These are phyloP conservation scores for Talaromyces ruber DNA, from an alignment of 495 filamentous ascomycete species.

Conservation along the genomic window DNA sequence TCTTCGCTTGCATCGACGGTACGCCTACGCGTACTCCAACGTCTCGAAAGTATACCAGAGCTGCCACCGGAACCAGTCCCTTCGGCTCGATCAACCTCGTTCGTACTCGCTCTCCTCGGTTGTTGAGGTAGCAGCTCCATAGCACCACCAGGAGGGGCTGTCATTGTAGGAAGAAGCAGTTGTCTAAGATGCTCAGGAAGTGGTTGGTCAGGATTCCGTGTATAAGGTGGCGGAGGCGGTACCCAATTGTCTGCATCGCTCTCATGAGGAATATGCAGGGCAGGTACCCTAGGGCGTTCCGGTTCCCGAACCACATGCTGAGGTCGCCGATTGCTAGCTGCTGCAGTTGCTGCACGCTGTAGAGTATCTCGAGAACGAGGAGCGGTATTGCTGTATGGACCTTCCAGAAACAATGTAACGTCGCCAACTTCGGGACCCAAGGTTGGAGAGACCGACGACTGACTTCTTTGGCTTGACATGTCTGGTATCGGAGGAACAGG, in stretches of 20 bases:
- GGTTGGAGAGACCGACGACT: not conserved
- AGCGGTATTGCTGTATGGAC: constrained; percentile 68
- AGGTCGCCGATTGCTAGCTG: constrained; percentile 58
- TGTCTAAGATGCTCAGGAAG: constrained; percentile 44
- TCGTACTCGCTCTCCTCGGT: not conserved
- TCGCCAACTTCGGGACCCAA: constrained; percentile 11
- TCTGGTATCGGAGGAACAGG: not conserved
- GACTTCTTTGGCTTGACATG: not conserved
- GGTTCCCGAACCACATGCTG: constrained; percentile 36
- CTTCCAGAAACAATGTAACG: constrained; percentile 17
- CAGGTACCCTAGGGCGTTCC: constrained; percentile 46
- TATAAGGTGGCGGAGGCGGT: constrained; percentile 84
- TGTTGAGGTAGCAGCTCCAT: constrained; percentile 1
- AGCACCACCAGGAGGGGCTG: constrained; percentile 8
- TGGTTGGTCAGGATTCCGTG: constrained; percentile 54
- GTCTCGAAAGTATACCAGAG: not conserved
- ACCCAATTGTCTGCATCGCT: constrained; percentile 92
- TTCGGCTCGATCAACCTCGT: not conserved
- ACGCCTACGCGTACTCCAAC: constrained; percentile 5
- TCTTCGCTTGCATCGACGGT: not conserved
- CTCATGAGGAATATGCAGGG: constrained; percentile 65
- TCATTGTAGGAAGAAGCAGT: constrained; percentile 21
- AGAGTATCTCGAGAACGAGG: constrained; percentile 70
- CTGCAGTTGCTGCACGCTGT: constrained; percentile 70
- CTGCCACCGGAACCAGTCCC: not conserved